Base-by-base conservation (phyloP, 768 basidiomycete genomes). In the Auricularia heimuer region DNA sequence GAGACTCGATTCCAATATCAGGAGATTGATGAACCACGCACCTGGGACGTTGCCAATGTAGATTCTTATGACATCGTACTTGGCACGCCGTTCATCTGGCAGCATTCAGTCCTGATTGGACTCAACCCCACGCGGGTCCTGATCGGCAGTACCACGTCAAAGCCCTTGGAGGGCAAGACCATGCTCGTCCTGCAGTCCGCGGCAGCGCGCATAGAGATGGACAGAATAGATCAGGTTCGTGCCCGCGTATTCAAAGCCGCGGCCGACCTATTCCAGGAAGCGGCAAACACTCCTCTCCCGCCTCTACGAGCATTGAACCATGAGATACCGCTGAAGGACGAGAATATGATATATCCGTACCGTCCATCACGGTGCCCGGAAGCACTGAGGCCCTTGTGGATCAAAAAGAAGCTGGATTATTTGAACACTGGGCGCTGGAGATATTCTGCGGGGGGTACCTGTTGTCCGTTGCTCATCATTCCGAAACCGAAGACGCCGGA, bases 271-370 rank as follows among this genome's bases (percentile, higher is more conserved):
- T 68, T 62, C 44, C 64, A 51, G 18, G 35, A 47, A 8, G 62
- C 61, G 3, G 56, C 24, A 12, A 47, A 64, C 6, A 66, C 67
- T 7, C 16, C 18, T 3, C 47, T 68, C 45, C 67, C 67, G 14
- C 67, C 67, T 7, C 21, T 63, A 3, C 44, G 65, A 58, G 65
- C 65, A 16, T 51, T 68, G 7, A 68, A 68, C 42, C 67, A 68
- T 37, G 18, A 51, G 33, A 68, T 68, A n/a, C 67, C 67, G 12
- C 39, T 68, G 36, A 68, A 63, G 12, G 67, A 68, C 37, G 66
- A 66, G 51, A 16, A 6, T 3, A 66, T 58, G 21, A 33, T 65
- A 18, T 66, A 65, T 24, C 44, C 54, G 12, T 68, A 54, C 39
- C 29, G 65, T 2, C 65, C 65, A 10, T 63, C 67, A 7, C 63